Conservation (phyloP, 192 early-diverging fungal genomes). For the Coemansia erecta region DNA sequence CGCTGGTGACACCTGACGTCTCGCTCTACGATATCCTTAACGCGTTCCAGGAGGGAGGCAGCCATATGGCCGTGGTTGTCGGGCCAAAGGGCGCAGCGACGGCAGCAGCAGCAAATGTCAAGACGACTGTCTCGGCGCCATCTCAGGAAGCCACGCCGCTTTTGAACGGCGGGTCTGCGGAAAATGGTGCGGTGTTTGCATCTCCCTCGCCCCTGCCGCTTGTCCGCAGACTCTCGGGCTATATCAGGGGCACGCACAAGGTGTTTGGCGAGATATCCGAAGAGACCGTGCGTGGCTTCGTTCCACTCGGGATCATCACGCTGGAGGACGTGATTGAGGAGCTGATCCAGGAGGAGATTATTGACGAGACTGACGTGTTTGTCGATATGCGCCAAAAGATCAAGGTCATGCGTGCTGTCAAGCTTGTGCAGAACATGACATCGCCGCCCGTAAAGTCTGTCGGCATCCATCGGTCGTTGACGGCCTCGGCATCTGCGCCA, state of each 20-base stretch:
- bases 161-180: neutral
- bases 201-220: conserved; percentile 22
- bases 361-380: conserved; percentile 78
- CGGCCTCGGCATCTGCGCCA: conserved; percentile 1
- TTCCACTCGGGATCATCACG: conserved; percentile 71
- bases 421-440: conserved; percentile 24
- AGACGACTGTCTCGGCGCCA: neutral
- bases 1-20: conserved; percentile 41
- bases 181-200: neutral
- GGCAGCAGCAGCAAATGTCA: neutral
- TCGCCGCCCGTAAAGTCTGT: conserved; percentile 2
- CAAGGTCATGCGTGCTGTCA: conserved; percentile 45
- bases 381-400: conserved; percentile 48
- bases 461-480: neutral
- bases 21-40: conserved; percentile 73
- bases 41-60: conserved; percentile 81
- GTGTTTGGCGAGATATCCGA: conserved; percentile 32
- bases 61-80: conserved; percentile 73
- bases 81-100: no score
- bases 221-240: conserved; percentile 34
- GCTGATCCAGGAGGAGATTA: conserved; percentile 78
- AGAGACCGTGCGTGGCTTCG: conserved; percentile 38
- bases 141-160: conserved; percentile 21
- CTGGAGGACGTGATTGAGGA: conserved; percentile 85
- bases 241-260: conserved; percentile 25